Conservation (phyloP, 2,329 filamentous ascomycete genomes). For the Thelonectria discophora region DNA sequence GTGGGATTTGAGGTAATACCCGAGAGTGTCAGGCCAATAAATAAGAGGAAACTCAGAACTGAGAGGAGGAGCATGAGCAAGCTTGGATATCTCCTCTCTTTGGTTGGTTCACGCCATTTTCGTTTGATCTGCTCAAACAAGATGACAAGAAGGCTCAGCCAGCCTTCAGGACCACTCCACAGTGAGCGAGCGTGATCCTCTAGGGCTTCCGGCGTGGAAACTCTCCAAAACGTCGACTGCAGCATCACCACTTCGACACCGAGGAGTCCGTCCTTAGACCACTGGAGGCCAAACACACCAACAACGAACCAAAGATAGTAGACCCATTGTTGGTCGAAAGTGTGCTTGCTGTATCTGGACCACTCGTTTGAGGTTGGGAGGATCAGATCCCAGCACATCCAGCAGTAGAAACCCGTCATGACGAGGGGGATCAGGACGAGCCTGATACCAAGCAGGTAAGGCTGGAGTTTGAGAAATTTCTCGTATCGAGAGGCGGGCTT, state of each 20-base stretch:
- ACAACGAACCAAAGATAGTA: too few species aligned
- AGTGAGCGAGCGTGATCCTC: slow-evolving; percentile 5
- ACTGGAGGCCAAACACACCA: too few species aligned
- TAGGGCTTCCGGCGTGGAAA: neutral
- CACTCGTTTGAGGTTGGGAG: too few species aligned
- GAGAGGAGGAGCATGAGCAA: slow-evolving; percentile 24
- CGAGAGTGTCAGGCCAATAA: slow-evolving; percentile 27
- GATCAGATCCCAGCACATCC: too few species aligned
- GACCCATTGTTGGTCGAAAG: too few species aligned
- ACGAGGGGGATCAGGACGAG: too few species aligned
- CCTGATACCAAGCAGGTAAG: too few species aligned
- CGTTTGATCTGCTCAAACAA: too few species aligned
- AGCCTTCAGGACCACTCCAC: slow-evolving; percentile 29
- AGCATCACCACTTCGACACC: slow-evolving; percentile 23
- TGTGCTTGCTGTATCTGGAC: too few species aligned
- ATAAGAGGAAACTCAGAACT: slow-evolving; percentile 20
- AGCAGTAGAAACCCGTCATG: too few species aligned
- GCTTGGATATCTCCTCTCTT: neutral
- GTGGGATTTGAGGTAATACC: slow-evolving; percentile 26
- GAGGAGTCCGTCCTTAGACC: too few species aligned
- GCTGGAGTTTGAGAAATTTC: neutral
- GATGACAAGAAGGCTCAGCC: slow-evolving; percentile 6
- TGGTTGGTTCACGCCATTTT: too few species aligned
- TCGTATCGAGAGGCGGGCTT: neutral
- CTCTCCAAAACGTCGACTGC: neutral